Percentiles rank a stretch among this genome's conserved stretches.
Conservation (phyloP, 2,329 filamentous ascomycete genomes). For the Sporothrix pallida region DNA sequence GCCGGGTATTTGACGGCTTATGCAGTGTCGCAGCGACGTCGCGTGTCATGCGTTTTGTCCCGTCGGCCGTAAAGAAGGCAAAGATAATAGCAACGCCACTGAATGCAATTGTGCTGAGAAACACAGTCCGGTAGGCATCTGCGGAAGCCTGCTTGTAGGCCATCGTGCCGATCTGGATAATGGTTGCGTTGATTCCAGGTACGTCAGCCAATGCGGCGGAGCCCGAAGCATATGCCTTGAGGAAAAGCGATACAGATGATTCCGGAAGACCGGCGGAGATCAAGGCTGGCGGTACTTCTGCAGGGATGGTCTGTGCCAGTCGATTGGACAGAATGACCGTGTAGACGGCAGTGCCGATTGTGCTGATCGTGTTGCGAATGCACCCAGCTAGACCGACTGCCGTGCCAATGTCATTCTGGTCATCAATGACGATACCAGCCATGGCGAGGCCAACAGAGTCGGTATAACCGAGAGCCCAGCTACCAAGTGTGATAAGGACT, state of each 20-base stretch:
- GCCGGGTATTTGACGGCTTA: background rate
- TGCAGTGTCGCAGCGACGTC: background rate
- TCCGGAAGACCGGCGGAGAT: background rate
- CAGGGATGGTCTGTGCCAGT: background rate
- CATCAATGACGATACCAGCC: background rate
- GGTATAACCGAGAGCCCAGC: background rate
- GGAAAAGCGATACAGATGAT: background rate
- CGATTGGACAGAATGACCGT: background rate
- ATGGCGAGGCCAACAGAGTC: background rate
- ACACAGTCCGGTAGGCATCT: background rate
- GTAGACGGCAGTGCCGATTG: background rate
- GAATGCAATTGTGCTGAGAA: background rate
- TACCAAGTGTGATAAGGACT: background rate
- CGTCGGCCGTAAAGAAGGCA: background rate
- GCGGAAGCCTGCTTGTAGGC: background rate
- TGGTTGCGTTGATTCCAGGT: background rate
- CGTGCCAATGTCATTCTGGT: too few relatives aligned
- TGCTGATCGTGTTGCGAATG: background rate
- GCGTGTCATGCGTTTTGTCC: background rate
- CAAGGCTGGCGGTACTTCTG: background rate
- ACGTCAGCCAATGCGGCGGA: background rate
- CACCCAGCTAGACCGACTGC: too few relatives aligned
- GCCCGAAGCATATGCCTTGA: background rate
- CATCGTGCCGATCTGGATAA: background rate
- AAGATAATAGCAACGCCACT: background rate